phyloP scores from a whole-genome alignment of 2,329 filamentous ascomycete genomes.

The Ophiostoma sp. region DNA sequence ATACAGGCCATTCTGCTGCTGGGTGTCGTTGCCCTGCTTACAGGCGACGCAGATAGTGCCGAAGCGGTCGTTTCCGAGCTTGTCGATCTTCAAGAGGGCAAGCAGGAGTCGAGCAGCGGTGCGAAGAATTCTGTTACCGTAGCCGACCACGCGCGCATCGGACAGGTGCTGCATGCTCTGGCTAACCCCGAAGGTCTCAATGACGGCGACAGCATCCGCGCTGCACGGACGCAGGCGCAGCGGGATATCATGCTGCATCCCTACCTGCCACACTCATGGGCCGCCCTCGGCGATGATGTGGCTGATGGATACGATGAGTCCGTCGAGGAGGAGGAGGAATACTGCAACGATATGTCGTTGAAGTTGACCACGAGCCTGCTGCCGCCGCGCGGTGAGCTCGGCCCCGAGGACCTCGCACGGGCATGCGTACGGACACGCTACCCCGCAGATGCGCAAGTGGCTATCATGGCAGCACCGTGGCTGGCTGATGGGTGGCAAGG shows the following conservation, averaged over 20 bases:
- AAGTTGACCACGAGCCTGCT: slow-evolving; percentile 69
- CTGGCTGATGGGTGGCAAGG: slow-evolving; percentile 57
- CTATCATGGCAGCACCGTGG: slow-evolving; percentile 81
- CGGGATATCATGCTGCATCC: slow-evolving; percentile 77
- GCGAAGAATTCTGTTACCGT: slow-evolving; percentile 42
- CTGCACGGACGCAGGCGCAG: slow-evolving; percentile 57
- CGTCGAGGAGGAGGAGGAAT: slow-evolving; percentile 32
- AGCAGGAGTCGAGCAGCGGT: background rate
- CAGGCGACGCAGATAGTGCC: slow-evolving; percentile 70
- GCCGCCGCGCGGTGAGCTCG: slow-evolving; percentile 64
- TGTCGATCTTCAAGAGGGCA: slow-evolving; percentile 60
- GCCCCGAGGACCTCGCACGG: slow-evolving; percentile 62
- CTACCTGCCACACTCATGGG: slow-evolving; percentile 74
- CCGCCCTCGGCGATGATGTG: slow-evolving; percentile 54
- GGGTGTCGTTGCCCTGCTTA: slow-evolving; percentile 75
- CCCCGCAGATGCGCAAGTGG: slow-evolving; percentile 67
- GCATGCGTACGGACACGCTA: slow-evolving; percentile 70
- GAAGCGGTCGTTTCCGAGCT: slow-evolving; percentile 78
- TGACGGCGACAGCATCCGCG: slow-evolving; percentile 34
- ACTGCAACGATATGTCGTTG: slow-evolving; percentile 69
- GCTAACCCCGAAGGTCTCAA: slow-evolving; percentile 45
- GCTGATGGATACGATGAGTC: slow-evolving; percentile 33
- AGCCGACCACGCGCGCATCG: slow-evolving; percentile 62
- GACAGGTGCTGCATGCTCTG: slow-evolving; percentile 70
- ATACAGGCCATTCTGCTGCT: slow-evolving; percentile 74